Evolutionary conservation across 331 rosid species (phyloP).

Genomic region (Arachis monticola): DNA sequence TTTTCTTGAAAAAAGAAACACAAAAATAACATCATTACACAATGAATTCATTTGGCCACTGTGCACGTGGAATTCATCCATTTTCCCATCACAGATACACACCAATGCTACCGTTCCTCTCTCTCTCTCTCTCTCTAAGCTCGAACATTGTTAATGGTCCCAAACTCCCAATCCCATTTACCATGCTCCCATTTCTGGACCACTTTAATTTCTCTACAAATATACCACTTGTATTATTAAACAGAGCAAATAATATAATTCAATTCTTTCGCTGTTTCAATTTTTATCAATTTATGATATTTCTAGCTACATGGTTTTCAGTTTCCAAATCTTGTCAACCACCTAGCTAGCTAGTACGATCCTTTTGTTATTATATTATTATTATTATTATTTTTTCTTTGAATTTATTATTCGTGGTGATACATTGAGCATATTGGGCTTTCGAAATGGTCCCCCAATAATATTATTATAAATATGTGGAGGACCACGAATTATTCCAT

Average conservation of each 20-base stretch:
- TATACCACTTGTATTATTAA: neutral
- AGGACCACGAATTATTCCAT: constrained; percentile 26
- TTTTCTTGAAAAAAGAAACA: too few species aligned
- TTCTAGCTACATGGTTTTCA: neutral
- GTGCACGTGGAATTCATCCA: neutral
- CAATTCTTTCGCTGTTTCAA: neutral
- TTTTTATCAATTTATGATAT: neutral
- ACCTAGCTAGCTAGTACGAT: too few species aligned
- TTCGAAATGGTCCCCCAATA: constrained; percentile 8
- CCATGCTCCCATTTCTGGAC: constrained; percentile 38
- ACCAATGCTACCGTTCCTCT: neutral
- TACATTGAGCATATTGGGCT: neutral
- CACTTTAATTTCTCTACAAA: constrained; percentile 16
- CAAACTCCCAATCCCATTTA: constrained; percentile 48
- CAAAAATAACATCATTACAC: too few species aligned
- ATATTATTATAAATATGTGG: neutral
- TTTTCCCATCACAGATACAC: neutral
- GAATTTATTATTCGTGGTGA: neutral
- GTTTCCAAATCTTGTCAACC: neutral
- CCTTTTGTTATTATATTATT: too few species aligned
- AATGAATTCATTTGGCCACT: neutral
- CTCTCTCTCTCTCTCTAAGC: neutral
- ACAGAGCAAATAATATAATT: neutral
- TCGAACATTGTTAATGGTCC: constrained; percentile 39
- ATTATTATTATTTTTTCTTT: too few species aligned